Evolutionary conservation across 495 filamentous ascomycete species (phyloP).

Genomic region (Melanomma pulvis-pyrius): DNA sequence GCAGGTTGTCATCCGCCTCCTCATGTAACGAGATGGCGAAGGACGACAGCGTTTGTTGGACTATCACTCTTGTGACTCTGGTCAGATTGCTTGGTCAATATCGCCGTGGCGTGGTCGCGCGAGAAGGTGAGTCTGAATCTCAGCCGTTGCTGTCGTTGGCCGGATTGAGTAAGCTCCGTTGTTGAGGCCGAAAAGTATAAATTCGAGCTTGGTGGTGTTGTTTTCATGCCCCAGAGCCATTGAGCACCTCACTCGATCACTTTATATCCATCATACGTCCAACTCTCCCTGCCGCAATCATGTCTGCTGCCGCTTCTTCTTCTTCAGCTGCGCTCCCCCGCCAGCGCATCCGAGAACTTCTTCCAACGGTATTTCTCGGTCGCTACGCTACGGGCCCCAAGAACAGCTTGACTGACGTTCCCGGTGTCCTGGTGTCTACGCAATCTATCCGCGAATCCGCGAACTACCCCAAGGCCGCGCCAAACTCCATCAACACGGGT

Average conservation of each 20-base stretch:
- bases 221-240: neutral
- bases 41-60: too few species aligned
- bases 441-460: constrained; percentile 46
- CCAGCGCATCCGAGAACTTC: constrained; percentile 49
- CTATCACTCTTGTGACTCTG: neutral
- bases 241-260: neutral
- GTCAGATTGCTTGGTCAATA: neutral
- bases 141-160: neutral
- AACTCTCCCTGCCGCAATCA: neutral
- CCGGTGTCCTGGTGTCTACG: constrained; percentile 53
- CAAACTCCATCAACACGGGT: constrained; percentile 52
- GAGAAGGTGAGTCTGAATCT: neutral
- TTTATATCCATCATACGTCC: neutral
- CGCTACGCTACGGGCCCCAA: constrained; percentile 48
- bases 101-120: neutral
- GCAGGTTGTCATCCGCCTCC: neutral
- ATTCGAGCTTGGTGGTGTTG: too few species aligned
- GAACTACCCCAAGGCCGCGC: constrained; percentile 27
- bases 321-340: constrained; percentile 2
- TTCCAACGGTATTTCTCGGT: constrained; percentile 42
- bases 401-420: constrained; percentile 57
- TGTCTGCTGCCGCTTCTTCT: constrained; percentile 3
- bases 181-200: neutral
- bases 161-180: neutral
- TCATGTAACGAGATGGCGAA: neutral